A percentile compares a stretch with the other conserved stretches of the same genome.
Conservation (phyloP, 2,329 filamentous ascomycete genomes). For the Fusarium sp. region DNA sequence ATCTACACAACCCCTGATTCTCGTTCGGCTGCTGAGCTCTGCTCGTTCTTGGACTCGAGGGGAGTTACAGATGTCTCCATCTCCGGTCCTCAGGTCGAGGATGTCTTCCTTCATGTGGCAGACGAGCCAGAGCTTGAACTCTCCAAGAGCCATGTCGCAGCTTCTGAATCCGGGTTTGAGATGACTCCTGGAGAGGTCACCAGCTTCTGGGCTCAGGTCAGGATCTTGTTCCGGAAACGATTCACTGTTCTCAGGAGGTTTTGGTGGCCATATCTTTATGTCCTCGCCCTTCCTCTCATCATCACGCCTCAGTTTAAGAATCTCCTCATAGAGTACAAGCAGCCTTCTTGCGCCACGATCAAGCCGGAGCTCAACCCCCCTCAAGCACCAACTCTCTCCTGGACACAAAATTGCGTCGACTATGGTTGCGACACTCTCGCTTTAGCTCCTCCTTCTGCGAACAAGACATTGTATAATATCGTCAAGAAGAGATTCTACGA, state of each 20-base stretch:
- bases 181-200: conserved; percentile 22
- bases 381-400: conserved; percentile 34
- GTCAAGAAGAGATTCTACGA: conserved; percentile 21
- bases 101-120: conserved; percentile 49
- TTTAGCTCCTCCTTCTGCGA: conserved; percentile 42
- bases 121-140: conserved; percentile 33
- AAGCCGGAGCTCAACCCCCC: conserved; percentile 9
- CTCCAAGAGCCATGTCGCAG: neutral
- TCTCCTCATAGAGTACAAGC: conserved; percentile 70
- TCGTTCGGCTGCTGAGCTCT: conserved; percentile 40
- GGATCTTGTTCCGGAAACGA: conserved; percentile 80
- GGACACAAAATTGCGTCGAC: conserved; percentile 55
- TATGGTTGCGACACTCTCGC: conserved; percentile 34
- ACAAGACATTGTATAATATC: conserved; percentile 45
- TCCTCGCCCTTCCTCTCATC: conserved; percentile 79
- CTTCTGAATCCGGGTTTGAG: neutral
- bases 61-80: conserved; percentile 54
- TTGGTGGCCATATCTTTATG: conserved; percentile 78
- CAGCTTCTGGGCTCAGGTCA: conserved; percentile 63
- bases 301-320: conserved; percentile 79
- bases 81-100: conserved; percentile 49
- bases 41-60: conserved; percentile 61
- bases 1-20: conserved; percentile 65
- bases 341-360: conserved; percentile 58
- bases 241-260: conserved; percentile 79